Evolutionary conservation across 345 rosid genomes (phyloP), one percentile per base, ranked within the genome.

Genomic region (Eucalyptus polyanthemos): DNA sequence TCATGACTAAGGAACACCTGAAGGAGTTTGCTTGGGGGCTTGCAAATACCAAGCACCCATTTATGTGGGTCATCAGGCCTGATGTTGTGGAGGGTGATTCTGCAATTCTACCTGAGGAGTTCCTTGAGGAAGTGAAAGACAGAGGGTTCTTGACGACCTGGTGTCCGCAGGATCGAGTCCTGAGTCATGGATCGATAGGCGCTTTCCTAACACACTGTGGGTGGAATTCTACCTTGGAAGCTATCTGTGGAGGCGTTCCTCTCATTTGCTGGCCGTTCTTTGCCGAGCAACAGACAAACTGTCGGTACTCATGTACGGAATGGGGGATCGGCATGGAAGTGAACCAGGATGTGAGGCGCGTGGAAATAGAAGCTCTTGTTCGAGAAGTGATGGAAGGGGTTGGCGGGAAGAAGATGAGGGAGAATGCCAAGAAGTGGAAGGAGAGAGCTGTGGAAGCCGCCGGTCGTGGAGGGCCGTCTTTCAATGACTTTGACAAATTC

Each of bases 1-100:
- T 89, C 24, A 89, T 92, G 90, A 88, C 88, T 4, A 69, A 88
- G 17, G 49, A 88, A 5, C 89, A 93, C 50, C 49, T 93, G 87
- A 89, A 60, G 34, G 93, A 93, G 85, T 91, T 93, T 60, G 93
- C 93, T 2, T 88, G 91, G 93, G 93, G 94, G 21, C 89, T 92
- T 49, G 94, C 93, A 7, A 89, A 90, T 14, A 88, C 89, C 69
- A 91, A 91, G 44, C 80, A 85, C 50, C 89, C 92, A 4, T 91
- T 93, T 89, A 25, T 91, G 14, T 93, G 95, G 95, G 88, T 93
- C 21, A 85, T 91, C 7, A 89, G 92, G 89, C 86, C 89, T 14
- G 93, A 91, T 86, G 62, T 90, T 14, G 90, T 91, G 40, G 87
- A 11, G 89, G 93, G 91, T 3, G 89, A 89, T n/a, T 88, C 92